Evolutionary conservation across 495 filamentous ascomycete genomes (phyloP), one percentile per base, ranked within the genome.

Genomic region (Margaritispora aquatica): DNA sequence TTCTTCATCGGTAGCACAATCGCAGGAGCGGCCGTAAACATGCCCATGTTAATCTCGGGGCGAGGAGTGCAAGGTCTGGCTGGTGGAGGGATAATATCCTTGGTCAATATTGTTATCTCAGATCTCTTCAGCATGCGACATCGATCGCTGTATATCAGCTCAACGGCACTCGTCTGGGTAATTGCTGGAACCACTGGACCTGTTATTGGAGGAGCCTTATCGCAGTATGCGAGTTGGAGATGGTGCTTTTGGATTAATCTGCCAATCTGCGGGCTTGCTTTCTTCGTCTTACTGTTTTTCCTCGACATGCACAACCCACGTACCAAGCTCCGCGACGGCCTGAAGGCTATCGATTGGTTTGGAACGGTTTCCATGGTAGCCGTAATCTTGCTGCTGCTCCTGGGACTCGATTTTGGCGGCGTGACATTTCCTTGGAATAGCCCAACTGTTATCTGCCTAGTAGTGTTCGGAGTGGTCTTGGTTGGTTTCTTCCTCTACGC

Each of bases 71-170:
- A 94, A 68, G 89, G 89, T 59, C 71, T 83, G 17, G 89, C 87
- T 26, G 86, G 87, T 50, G 89, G 89, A 61, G 89, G 89, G 1
- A 76, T 91, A 50, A 75, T 91, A 9, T 80, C 86, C 17, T 67
- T 94, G 57, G 83, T 84, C 27, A 88, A 90, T 65, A 89, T 94
- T 63, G 80, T 78, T 60, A 87, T 95, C 34, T 81, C 84, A 10
- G 90, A 95, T 73, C 64, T 79, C 24, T 72, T 77, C 54, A 71
- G 74, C 58, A 62, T 77, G 54, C 68, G 76, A 29, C 41, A 57
- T 23, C 20, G 58, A 58, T 34, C 59, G 48, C 22, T 70, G 67
- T 46, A 62, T 63, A 50, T 73, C 10, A 66, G 72, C 57, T 46
- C 66, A n/a, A 23, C 86, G 41, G 87, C 84, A 11, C 73, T 83